Evolutionary conservation across 306 rosid species (phyloP).

Genomic region (Prunus dulcis): DNA sequence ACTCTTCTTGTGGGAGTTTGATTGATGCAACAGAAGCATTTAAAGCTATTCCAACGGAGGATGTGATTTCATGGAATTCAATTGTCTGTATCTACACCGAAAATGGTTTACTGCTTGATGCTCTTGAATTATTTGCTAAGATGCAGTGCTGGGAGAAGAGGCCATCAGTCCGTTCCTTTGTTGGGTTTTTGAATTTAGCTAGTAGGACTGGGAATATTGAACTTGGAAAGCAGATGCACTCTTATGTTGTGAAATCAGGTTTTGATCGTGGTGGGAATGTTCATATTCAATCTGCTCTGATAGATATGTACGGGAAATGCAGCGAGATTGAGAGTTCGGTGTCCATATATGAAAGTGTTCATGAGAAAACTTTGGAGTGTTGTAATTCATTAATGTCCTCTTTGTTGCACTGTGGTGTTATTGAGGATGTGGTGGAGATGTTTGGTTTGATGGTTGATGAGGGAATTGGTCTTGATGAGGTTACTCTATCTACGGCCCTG

Average conservation of each 20-base stretch:
- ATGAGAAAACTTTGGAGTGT: conserved; percentile 50
- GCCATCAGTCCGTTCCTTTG: conserved; percentile 65
- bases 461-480: conserved; percentile 61
- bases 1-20: conserved; percentile 64
- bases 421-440: conserved; percentile 71
- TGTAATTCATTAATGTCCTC: conserved; percentile 87
- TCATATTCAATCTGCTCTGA: conserved; percentile 73
- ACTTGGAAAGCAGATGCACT: conserved; percentile 69
- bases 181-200: conserved; percentile 60
- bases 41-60: conserved; percentile 44
- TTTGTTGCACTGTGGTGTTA: conserved; percentile 50
- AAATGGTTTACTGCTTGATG: conserved; percentile 32
- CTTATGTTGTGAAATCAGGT: conserved; percentile 52
- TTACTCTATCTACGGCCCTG: conserved; percentile 60
- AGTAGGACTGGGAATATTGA: conserved; percentile 42
- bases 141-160: conserved; percentile 66
- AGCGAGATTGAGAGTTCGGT: conserved; percentile 61
- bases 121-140: conserved; percentile 43
- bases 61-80: conserved; percentile 93
- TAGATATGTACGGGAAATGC: conserved; percentile 82
- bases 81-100: conserved; percentile 55
- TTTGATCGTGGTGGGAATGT: conserved; percentile 47
- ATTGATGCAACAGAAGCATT: conserved; percentile 55
- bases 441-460: conserved; percentile 74
- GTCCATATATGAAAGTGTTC: conserved; percentile 49